Conservation (phyloP, 495 filamentous ascomycete genomes). For the Umbilicaria muhlenbergii region DNA sequence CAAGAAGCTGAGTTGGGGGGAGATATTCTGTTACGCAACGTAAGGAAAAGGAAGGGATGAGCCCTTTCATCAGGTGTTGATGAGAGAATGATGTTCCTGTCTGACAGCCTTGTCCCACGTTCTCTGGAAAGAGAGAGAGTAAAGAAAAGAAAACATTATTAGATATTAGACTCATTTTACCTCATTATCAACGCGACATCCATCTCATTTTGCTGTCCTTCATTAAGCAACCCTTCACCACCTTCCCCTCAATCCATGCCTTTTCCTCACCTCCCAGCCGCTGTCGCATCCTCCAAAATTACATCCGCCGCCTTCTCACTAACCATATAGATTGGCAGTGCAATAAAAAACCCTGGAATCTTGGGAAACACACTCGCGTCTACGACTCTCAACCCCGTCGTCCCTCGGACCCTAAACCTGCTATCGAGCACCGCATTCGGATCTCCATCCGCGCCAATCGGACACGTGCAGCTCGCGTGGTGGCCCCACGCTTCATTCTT, state of each 20-base stretch:
- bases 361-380: slow-evolving; percentile 43
- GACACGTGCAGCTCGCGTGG: slow-evolving; percentile 39
- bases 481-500: slow-evolving; percentile 41
- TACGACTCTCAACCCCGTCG: slow-evolving; percentile 42
- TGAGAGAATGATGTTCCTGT: too few species aligned
- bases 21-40: too few species aligned
- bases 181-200: too few species aligned
- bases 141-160: too few species aligned
- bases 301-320: slow-evolving; percentile 48
- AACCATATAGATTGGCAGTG: slow-evolving; percentile 44
- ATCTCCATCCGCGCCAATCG: slow-evolving; percentile 40
- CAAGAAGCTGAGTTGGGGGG: too few species aligned
- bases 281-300: slow-evolving; percentile 27
- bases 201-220: too few species aligned
- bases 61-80: too few species aligned
- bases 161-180: too few species aligned
- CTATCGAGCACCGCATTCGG: slow-evolving; percentile 41
- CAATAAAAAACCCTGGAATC: slow-evolving; percentile 46
- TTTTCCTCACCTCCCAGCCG: slow-evolving; percentile 5
- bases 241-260: too few species aligned
- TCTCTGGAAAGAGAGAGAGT: too few species aligned
- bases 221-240: neutral
- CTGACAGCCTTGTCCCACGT: too few species aligned
- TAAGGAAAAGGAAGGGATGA: too few species aligned
- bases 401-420: slow-evolving; percentile 39